phyloP scores from a whole-genome alignment of 2,329 filamentous ascomycete genomes.

The Passalora sequoiae region DNA sequence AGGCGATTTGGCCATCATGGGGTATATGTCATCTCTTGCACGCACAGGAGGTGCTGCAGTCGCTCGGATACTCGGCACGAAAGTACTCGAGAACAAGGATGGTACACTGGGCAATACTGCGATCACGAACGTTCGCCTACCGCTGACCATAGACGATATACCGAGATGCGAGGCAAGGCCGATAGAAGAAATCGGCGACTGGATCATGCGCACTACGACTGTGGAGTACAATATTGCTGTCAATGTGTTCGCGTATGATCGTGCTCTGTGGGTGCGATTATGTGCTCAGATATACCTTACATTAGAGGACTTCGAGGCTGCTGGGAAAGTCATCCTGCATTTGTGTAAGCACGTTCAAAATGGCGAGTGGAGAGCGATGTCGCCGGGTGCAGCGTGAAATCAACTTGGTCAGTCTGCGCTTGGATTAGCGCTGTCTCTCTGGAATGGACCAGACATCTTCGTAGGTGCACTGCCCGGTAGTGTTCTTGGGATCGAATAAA shows the following conservation, averaged over 20 bases:
- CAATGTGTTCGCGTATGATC: conserved; percentile 55
- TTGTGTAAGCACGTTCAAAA: background rate
- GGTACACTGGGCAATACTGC: conserved; percentile 58
- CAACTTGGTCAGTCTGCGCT: too few species aligned
- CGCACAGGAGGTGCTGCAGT: conserved; percentile 56
- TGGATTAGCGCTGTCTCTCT: too few species aligned
- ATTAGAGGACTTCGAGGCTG: conserved; percentile 62
- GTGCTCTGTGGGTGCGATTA: conserved; percentile 63
- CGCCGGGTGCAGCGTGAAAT: background rate
- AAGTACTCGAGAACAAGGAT: conserved; percentile 62
- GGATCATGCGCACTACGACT: conserved; percentile 38
- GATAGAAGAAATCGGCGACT: conserved; percentile 35
- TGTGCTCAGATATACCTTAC: conserved; percentile 80
- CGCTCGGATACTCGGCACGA: conserved; percentile 62
- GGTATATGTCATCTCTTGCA: conserved; percentile 60
- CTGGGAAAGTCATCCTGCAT: conserved; percentile 3
- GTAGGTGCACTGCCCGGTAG: too few species aligned
- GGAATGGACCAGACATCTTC: too few species aligned
- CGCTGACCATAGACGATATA: conserved; percentile 47
- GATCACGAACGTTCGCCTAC: conserved; percentile 58
- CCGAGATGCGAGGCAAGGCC: conserved; percentile 27
- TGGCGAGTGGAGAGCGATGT: background rate
- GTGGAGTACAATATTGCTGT: conserved; percentile 67
- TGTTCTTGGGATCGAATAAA: too few species aligned
- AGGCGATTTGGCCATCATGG: conserved; percentile 62